Base-by-base conservation (phyloP, 257 asterid species). In the Solanum bulbocastanum region DNA sequence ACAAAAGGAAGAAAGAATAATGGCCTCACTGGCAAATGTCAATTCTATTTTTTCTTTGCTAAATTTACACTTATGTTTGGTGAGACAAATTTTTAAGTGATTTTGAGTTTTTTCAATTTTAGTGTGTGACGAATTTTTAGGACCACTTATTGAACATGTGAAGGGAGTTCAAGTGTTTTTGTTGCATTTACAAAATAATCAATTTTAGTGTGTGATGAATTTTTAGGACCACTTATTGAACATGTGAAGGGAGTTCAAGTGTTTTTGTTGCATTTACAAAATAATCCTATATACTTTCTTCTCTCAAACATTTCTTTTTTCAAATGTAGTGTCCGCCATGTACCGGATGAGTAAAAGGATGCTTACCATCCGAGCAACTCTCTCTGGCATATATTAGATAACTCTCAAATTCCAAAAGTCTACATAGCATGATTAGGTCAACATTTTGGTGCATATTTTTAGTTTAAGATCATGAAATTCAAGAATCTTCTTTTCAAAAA, bases 1-100 rank as follows among this genome's bases (percentile, higher is more conserved):
- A 92, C 91, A 92, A 75, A 84, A 35, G 35, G 81, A 74, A 56
- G 66, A 69, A 39, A 69, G 84, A 36, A 62, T 73, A 11, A 33
- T 39, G 3, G 87, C 72, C 78, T 81, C 27, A 68, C 4, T 86
- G 74, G 58, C 88, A 86, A 86, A 30, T 30, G 72, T 11, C 33
- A 65, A n/a, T 79, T 16, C 14, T 27, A 71, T 18, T 46, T 69
- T 13, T 81, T 16, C 66, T 0, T 68, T 16, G 66, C 66, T 25
- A 33, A 16, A 9, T 44, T 25, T 44, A 36, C 58, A 66, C 72
- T 74, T 65, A 83, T 27, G 6, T 78, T 36, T 52, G 87, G 76
- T 83, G 62, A 30, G 46, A 86, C 22, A 65, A 62, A 1, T 46
- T 49, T 44, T 44, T 30, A 0, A 44, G 18, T 27, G 40, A 5